A percentile compares a stretch with the other conserved stretches of the same genome.
Conservation (phyloP, 2,329 filamentous ascomycete species). For the Fusarium haematococcum region DNA sequence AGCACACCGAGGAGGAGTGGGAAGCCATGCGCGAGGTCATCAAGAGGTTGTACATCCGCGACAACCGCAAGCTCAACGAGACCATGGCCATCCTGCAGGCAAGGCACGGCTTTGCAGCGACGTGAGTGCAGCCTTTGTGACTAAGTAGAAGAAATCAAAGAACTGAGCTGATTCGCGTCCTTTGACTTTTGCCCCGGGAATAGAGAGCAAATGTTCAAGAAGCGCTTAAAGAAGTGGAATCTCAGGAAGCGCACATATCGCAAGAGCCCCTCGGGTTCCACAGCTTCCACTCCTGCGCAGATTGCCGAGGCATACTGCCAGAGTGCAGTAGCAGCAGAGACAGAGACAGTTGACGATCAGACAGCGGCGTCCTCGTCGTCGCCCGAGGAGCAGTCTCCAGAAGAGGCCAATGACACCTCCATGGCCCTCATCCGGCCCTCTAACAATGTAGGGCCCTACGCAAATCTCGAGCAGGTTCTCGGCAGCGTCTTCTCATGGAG, state of each 20-base stretch:
- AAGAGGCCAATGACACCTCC: constrained; percentile 13
- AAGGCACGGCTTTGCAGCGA: constrained; percentile 51
- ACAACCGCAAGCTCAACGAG: constrained; percentile 52
- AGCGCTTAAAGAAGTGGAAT: constrained; percentile 54
- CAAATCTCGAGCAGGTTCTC: constrained; percentile 49
- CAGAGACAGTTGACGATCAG: constrained; percentile 21
- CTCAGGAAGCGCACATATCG: constrained; percentile 52
- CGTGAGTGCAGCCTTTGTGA: constrained; percentile 45
- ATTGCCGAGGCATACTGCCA: constrained; percentile 24
- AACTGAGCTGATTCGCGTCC: constrained; percentile 20
- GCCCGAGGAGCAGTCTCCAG: constrained; percentile 21
- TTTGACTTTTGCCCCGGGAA: background rate
- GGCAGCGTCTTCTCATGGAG: constrained; percentile 51
- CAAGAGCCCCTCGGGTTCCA: constrained; percentile 40
- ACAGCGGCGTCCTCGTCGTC: constrained; percentile 4
- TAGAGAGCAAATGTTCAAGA: constrained; percentile 56
- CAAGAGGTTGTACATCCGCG: constrained; percentile 49
- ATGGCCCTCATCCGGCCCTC: constrained; percentile 39
- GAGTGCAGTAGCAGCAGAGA: background rate
- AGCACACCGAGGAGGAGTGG: constrained; percentile 53
- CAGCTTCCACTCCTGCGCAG: constrained; percentile 36
- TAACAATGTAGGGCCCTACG: constrained; percentile 41
- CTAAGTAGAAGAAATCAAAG: background rate
- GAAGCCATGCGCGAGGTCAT: constrained; percentile 48
- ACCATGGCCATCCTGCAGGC: constrained; percentile 52